Conservation (phyloP, 192 early-diverging fungal species). For the Coemansia sp. region DNA sequence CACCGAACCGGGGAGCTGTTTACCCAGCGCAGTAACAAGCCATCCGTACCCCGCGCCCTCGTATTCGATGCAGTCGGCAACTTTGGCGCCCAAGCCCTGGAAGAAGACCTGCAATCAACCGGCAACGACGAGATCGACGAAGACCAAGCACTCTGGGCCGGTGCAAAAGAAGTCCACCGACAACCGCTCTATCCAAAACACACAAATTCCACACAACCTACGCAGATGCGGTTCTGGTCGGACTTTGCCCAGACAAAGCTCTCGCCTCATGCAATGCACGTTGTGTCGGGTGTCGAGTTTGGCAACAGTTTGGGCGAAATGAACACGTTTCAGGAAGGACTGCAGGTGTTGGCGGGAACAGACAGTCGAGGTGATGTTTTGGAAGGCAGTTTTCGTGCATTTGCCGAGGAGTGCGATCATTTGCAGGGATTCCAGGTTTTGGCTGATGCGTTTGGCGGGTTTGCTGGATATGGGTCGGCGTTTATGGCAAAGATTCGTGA, state of each 20-base stretch:
- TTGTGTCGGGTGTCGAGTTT: constrained; percentile 56
- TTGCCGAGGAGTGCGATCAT: constrained; percentile 46
- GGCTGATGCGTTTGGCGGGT: constrained; percentile 61
- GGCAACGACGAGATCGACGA: constrained; percentile 12
- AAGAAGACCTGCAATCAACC: constrained; percentile 8
- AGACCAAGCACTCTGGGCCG: constrained; percentile 22
- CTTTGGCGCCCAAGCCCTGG: constrained; percentile 26
- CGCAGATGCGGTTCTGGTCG: constrained; percentile 59
- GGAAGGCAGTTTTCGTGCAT: constrained; percentile 32
- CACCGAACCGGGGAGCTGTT: constrained; percentile 34
- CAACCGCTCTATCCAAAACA: constrained; percentile 14
- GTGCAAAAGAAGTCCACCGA: constrained; percentile 33
- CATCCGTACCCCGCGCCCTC: constrained; percentile 74
- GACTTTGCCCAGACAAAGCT: constrained; percentile 76
- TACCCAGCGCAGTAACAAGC: constrained; percentile 50
- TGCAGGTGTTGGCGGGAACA: constrained; percentile 39
- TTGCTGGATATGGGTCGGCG: constrained; percentile 65
- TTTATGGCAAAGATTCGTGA: constrained; percentile 62
- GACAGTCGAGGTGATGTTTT: constrained; percentile 34
- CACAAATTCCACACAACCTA: background rate
- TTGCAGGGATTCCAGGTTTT: constrained; percentile 71
- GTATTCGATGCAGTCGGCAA: constrained; percentile 77
- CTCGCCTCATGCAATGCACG: constrained; percentile 61
- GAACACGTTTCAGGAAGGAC: constrained; percentile 57
- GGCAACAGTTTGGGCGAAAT: constrained; percentile 58